Conservation (phyloP, 2,329 filamentous ascomycete species). For the Pseudogymnoascus sp. region DNA sequence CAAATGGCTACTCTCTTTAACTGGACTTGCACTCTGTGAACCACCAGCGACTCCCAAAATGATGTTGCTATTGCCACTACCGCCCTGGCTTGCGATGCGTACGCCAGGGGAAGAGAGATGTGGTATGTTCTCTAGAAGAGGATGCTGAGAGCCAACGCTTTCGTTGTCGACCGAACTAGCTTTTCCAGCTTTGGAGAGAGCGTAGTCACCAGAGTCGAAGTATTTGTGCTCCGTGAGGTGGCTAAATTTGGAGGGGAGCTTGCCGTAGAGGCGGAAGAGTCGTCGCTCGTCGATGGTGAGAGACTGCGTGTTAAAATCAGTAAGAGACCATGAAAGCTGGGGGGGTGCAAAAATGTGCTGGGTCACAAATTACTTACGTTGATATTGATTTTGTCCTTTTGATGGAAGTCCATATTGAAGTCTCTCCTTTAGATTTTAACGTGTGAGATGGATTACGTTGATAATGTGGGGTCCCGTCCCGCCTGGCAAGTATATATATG, state of each 20-base stretch:
- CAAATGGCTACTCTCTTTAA: constrained; percentile 84
- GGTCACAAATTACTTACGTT: constrained; percentile 55
- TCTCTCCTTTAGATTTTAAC: neutral
- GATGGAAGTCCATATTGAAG: constrained; percentile 78
- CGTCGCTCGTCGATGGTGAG: constrained; percentile 92
- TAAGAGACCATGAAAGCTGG: neutral
- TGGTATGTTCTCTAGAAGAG: constrained; percentile 88
- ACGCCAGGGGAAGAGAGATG: constrained; percentile 63
- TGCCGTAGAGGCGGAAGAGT: constrained; percentile 94
- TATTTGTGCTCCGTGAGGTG: constrained; percentile 99
- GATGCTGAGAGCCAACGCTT: constrained; percentile 88
- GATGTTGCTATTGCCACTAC: constrained; percentile 36
- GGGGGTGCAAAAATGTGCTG: constrained; percentile 12
- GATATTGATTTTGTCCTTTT: constrained; percentile 97
- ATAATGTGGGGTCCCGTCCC: neutral
- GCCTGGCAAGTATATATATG: neutral
- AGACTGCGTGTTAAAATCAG: constrained; percentile 46
- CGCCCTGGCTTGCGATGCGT: constrained; percentile 32
- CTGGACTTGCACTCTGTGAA: constrained; percentile 63
- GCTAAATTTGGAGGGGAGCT: constrained; percentile 92
- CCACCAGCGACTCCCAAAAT: constrained; percentile 38
- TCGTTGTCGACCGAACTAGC: constrained; percentile 89
- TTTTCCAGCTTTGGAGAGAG: constrained; percentile 94
- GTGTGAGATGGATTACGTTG: neutral
- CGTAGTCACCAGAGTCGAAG: constrained; percentile 93